Evolutionary conservation across 2,329 filamentous ascomycete genomes (phyloP).

Genomic region (Acrocalymma vagum): DNA sequence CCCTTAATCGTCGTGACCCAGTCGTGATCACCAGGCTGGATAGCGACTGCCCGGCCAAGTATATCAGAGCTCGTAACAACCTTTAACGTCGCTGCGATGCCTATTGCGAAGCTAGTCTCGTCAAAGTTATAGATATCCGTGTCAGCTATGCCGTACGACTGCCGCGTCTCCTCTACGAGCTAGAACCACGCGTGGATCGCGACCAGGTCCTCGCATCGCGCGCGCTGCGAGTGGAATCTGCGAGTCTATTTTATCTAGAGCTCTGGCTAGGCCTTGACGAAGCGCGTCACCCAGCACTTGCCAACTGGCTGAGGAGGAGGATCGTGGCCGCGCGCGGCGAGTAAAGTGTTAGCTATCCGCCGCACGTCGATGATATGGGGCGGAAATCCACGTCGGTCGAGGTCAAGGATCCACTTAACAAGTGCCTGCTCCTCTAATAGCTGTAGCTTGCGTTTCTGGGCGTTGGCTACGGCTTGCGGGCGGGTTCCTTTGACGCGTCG

Average conservation of each 20-base stretch:
- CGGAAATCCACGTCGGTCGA: conserved; percentile 10
- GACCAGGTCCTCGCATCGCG: conserved; percentile 8
- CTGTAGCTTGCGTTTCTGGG: conserved; percentile 16
- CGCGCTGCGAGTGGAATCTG: conserved; percentile 7
- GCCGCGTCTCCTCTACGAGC: conserved; percentile 13
- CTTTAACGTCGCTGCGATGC: no score
- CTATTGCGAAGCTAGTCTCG: conserved; percentile 22
- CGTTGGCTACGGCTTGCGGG: no score
- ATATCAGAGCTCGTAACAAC: conserved; percentile 2
- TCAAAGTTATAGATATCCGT: conserved; percentile 24
- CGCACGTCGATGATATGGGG: conserved; percentile 5
- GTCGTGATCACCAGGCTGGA: conserved; percentile 16
- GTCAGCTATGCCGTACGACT: conserved; percentile 10
- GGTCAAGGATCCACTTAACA: conserved; percentile 16
- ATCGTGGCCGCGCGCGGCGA: conserved; percentile 10
- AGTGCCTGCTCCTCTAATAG: conserved; percentile 14
- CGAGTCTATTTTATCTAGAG: conserved; percentile 18
- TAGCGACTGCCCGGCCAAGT: conserved; percentile 9
- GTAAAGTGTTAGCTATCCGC: conserved; percentile 8
- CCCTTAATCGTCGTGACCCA: no score
- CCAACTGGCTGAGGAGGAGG: conserved; percentile 9
- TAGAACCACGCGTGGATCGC: conserved; percentile 14
- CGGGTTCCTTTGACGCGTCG: no score
- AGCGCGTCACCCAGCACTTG: conserved; percentile 13
- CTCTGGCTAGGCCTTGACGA: conserved; percentile 13